Base-by-base conservation (phyloP, 306 rosid species). In the Glycine tomentella region DNA sequence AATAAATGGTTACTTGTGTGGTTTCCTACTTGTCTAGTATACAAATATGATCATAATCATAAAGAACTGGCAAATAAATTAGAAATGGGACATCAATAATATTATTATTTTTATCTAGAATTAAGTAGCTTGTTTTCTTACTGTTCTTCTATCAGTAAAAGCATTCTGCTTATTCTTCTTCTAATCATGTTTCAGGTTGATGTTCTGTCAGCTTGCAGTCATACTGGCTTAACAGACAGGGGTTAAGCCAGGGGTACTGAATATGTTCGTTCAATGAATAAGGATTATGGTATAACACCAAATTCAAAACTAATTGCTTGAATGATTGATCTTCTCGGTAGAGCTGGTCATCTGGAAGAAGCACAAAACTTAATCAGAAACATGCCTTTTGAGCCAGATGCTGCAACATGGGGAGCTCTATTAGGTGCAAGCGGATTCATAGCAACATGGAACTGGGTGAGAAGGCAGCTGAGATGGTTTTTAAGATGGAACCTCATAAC, bases 401-500 rank as follows among this genome's bases (percentile, higher is more conserved):
- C 90, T 61, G 94, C 96, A 69, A 81, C 96, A 59, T 93, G 96
- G 97, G 97, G 96, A 74, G 92, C 97, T 82, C 81, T 93, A 78
- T 89, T 93, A 38, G 94, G 94, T 70, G 91, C 94, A 65, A 84
- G 97, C 86, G 92, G 74, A 90, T 88, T 86, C 88, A 93, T 79
- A 92, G 94, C 50, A 85, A 93, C 80, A 86, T 87, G 11, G 85
- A 88, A 84, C 71, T 91, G 62, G 96, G 90, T 65, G 96, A 91
- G 84, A 91, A 84, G 86, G 97, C 94, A 59, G 94, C 96, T 10
- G 76, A 81, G 86, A 88, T 89, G 78, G 88, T 92, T 81, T 92
- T 92, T 44, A 83, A 87, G 85, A 83, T 89, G 94, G 96, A 91
- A 85, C 92, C 96, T 67, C 84, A 80, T 14, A 91, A 89, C 79